Evolutionary conservation across 2,329 filamentous ascomycete genomes (phyloP).

Genomic region (Verticillium zaregamsianum): DNA sequence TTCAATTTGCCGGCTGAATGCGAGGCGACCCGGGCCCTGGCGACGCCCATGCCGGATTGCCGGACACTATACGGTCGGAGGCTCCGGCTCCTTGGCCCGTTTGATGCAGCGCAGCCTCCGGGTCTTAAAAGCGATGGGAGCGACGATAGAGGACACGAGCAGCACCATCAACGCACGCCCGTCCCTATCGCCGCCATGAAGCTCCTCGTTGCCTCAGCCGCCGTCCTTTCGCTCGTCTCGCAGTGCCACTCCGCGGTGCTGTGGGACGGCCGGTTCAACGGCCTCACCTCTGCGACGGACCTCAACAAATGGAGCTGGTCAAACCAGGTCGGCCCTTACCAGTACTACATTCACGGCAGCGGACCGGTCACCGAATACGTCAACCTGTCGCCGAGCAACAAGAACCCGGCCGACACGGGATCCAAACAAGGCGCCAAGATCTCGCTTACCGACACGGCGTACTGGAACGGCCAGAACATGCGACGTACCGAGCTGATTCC

Average conservation of each 20-base stretch:
- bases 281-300: conserved; percentile 47
- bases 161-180: not conserved
- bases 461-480: conserved; percentile 71
- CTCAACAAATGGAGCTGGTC: conserved; percentile 61
- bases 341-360: conserved; percentile 72
- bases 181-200: not conserved
- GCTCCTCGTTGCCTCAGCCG: not conserved
- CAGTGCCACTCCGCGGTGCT: conserved; percentile 28
- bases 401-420: conserved; percentile 60
- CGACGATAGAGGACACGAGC: not conserved
- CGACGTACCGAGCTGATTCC: conserved; percentile 71
- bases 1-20: not conserved
- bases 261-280: conserved; percentile 66
- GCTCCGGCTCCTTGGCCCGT: not conserved
- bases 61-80: not conserved
- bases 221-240: not conserved
- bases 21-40: not conserved
- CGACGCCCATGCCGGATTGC: not conserved
- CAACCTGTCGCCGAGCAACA: conserved; percentile 54
- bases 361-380: conserved; percentile 55
- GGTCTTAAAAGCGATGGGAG: not conserved
- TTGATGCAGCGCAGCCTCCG: not conserved
- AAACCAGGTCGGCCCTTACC: conserved; percentile 66
- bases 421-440: conserved; percentile 65
- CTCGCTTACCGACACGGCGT: conserved; percentile 59